Evolutionary conservation across 2,329 filamentous ascomycete genomes (phyloP).

Genomic region (Zasmidium cellare): DNA sequence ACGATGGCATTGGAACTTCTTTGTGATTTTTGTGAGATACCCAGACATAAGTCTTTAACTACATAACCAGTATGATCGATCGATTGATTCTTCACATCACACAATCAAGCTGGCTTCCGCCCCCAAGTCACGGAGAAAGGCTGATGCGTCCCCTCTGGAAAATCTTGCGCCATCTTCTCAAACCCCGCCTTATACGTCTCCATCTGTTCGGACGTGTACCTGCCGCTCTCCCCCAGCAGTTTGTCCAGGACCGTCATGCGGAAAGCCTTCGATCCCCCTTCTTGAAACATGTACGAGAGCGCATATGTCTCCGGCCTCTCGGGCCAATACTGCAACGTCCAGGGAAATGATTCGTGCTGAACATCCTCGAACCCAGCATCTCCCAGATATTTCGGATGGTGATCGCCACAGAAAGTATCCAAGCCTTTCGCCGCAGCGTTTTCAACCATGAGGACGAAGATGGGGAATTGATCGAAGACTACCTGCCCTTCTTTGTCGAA

Average conservation of each 20-base stretch:
- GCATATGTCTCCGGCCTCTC: no score
- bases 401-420: no score
- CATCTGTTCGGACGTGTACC: no score
- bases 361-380: no score
- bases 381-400: no score
- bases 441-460: conserved; percentile 44
- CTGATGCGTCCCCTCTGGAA: neutral
- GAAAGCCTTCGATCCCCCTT: no score
- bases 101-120: no score
- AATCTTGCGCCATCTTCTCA: neutral
- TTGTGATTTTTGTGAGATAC: neutral
- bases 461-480: conserved; percentile 52
- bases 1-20: neutral
- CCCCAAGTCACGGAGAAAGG: neutral
- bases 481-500: neutral
- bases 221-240: no score
- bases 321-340: no score
- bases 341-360: no score
- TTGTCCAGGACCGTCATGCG: no score
- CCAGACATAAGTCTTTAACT: neutral
- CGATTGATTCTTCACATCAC: neutral
- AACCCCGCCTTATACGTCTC: neutral
- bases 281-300: no score
- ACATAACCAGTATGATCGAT: neutral
- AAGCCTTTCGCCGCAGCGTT: conserved; percentile 40